Base-by-base conservation (phyloP, 2,329 filamentous ascomycete genomes). In the Aspergillus sp. region DNA sequence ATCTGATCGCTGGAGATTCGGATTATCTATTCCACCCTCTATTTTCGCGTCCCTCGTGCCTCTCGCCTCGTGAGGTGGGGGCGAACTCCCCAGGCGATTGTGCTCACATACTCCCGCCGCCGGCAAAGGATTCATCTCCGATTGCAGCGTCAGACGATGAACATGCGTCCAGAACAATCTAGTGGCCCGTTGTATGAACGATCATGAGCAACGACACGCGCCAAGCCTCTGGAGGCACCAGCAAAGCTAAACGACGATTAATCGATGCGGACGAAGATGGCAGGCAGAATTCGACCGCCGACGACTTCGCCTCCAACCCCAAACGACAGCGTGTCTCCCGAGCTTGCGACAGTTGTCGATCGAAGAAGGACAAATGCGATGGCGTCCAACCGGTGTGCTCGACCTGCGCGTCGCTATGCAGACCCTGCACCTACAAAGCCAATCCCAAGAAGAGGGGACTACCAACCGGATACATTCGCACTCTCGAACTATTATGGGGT, bases 381-480 rank as follows among this genome's bases (percentile, higher is more conserved):
- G 89, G 90, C 16, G 78, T 80, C 11, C 85, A 87, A 64, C 89
- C 89, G 6, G 78, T 80, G 14, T 92, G 89, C 71, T 85, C 84
- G 51, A 87, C 87, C 2, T 92, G 90, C 75, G 80, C 81, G 6
- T 79, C 83, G 4, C 84, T 88, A 61, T 85, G 83, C 56, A 82
- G 89, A 52, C 73, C 80, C 36, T 93, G 90, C 72, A 87, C 87
- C 16, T 93, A 92, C 72, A 86, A 89, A 62, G 83, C 88, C 56
- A 87, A 86, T 56, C 86, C 88, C 7, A 91, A 91, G 75, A 92
- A 92, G 73, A 82, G 90, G 63, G 90, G 90, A 4, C 85, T 93
- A 11, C 90, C 90, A 67, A 90, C 90, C n/a, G 90, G 90, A 16
- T 92, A 92, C 69, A 88, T 93, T 56, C 84, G 89, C 36, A 89